A percentile compares a stretch with the other conserved stretches of the same genome.
phyloP scores from a whole-genome alignment of 306 rosid genomes.

The Gynostemma pentaphyllum region DNA sequence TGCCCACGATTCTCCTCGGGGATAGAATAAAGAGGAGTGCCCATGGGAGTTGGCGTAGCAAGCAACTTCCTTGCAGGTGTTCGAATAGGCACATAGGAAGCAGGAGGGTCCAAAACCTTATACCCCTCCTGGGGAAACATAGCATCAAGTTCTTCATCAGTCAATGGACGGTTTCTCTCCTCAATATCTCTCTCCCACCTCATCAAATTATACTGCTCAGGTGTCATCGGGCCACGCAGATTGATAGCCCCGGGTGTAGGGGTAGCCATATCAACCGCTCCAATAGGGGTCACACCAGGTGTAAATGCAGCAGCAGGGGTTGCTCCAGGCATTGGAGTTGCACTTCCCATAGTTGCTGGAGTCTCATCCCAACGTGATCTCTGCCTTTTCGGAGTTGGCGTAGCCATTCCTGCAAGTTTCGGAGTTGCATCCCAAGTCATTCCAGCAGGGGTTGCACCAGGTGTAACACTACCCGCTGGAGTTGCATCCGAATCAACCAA shows the following conservation, averaged over 20 bases:
- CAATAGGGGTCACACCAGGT: constrained; percentile 66
- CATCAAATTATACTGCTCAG: constrained; percentile 60
- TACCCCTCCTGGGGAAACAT: constrained; percentile 74
- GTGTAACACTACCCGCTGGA: constrained; percentile 53
- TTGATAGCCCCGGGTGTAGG: constrained; percentile 54
- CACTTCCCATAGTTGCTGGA: constrained; percentile 63
- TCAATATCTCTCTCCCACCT: constrained; percentile 81
- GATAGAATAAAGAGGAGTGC: constrained; percentile 54
- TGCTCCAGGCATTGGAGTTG: constrained; percentile 50
- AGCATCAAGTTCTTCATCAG: constrained; percentile 65
- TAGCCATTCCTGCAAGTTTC: constrained; percentile 54
- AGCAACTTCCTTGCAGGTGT: constrained; percentile 70
- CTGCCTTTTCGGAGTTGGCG: constrained; percentile 60
- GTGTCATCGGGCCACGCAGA: constrained; percentile 49
- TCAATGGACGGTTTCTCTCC: constrained; percentile 62
- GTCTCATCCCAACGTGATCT: constrained; percentile 81
- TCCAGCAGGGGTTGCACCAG: constrained; percentile 71
- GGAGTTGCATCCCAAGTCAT: constrained; percentile 83
- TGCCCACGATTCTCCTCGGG: constrained; percentile 79
- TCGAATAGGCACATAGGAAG: constrained; percentile 53
- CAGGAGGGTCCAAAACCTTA: constrained; percentile 60
- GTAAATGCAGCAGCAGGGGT: constrained; percentile 63
- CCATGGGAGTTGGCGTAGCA: constrained; percentile 57
- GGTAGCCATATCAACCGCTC: constrained; percentile 56
- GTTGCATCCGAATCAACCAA: constrained; percentile 54